phyloP scores from a whole-genome alignment of 2,329 filamentous ascomycete genomes.

The Epichloe uncinata region DNA sequence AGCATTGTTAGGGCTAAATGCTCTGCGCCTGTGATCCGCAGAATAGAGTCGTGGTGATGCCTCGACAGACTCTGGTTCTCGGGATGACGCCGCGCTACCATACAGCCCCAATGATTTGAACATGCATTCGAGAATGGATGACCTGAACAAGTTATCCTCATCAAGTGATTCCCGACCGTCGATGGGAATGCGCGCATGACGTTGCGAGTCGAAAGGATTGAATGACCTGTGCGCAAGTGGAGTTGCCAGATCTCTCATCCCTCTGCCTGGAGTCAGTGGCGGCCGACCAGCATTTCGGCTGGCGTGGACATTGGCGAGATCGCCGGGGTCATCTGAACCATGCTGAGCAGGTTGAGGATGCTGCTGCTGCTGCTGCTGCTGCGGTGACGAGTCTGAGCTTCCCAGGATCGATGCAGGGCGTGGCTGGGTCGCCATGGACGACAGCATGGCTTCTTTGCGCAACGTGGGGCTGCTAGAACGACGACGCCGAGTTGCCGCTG shows the following conservation, averaged over 20 bases:
- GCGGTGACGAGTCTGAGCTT: conserved; percentile 20
- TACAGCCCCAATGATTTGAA: conserved; percentile 85
- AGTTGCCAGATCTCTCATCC: conserved; percentile 23
- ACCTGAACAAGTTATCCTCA: conserved; percentile 78
- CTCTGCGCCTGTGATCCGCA: conserved; percentile 63
- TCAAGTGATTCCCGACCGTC: conserved; percentile 72
- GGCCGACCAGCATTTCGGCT: conserved; percentile 44
- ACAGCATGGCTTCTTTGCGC: conserved; percentile 65
- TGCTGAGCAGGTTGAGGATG: conserved; percentile 28
- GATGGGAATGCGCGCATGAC: conserved; percentile 34
- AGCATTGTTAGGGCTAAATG: conserved; percentile 59
- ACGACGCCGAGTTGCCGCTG: conserved; percentile 48
- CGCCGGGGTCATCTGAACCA: conserved; percentile 52
- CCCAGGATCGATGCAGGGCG: conserved; percentile 30
- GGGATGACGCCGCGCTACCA: conserved; percentile 48
- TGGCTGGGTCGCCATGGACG: conserved; percentile 42
- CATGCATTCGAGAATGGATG: conserved; percentile 87
- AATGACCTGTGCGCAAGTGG: conserved; percentile 38
- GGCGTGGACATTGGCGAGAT: conserved; percentile 65
- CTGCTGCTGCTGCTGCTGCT: conserved; percentile 27
- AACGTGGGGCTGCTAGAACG: conserved; percentile 62
- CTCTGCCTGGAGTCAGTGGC: conserved; percentile 9
- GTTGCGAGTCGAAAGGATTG: conserved; percentile 43
- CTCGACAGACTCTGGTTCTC: conserved; percentile 63
- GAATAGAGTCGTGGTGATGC: conserved; percentile 75